Base-by-base conservation (phyloP, 179 eudicot species). In the Carnegiea gigantea region DNA sequence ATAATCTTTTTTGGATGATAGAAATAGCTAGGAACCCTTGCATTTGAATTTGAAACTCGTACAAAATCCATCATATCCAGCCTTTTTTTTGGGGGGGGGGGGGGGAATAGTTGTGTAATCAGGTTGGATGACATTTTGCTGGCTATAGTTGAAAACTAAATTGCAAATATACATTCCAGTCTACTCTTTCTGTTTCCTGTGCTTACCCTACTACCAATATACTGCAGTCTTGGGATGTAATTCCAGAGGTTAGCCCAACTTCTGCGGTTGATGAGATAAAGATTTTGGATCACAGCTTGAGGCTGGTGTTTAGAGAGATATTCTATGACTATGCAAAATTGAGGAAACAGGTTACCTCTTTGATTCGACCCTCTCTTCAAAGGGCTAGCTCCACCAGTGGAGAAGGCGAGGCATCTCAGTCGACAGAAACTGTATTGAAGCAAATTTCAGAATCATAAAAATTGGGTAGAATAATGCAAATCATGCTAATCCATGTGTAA, bases 321-420 rank as follows among this genome's bases (percentile, higher is more conserved):
- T 73, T 89, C 14, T 28, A 81, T 7, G 90, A 90, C 48, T 88
- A 87, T 78, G 86, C 87, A 18, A 86, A 43, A 53, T 76, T 91
- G 81, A 87, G 91, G 84, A 91, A 86, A 83, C 90, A 90, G 77
- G 84, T 89, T 14, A 90, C 85, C 78, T 77, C 82, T 70, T 77
- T 87, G 24, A 73, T 85, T 30, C 89, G 77, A 11, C 80, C 72
- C 67, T 84, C 89, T 77, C 76, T 88, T 30, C 79, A 53, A 73
- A 60, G 24, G 30, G 84, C 49, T 48, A 51, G 33, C 48, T 48
- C 84, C 44, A 60, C 75, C 24, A 78, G 79, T 65, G 82, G 72
- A 30, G 77, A 81, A 23, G 83, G 46, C 60, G 65, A 73, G 26
- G 79, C 76, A 51, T 76, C 57, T 77, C 38, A 68, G 43, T 71